A percentile compares a stretch with the other conserved stretches of the same genome.
Conservation (phyloP, 2,329 filamentous ascomycete genomes). For the Colletotrichum orchidophilum region DNA sequence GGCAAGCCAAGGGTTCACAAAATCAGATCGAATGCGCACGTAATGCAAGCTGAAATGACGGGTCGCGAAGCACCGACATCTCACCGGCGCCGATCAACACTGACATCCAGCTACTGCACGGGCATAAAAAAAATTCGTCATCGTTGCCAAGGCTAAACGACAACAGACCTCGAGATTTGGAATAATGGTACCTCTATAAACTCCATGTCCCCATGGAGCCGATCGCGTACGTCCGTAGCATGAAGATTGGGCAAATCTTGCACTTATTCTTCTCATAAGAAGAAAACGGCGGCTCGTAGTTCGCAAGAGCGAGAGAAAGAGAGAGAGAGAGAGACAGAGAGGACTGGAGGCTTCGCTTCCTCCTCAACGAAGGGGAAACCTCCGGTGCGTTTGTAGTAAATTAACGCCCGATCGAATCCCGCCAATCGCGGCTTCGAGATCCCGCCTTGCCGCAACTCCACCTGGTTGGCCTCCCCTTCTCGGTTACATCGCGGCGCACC, state of each 20-base stretch:
- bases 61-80: neutral
- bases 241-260: neutral
- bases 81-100: neutral
- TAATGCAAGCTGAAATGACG: neutral
- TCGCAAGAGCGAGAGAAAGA: neutral
- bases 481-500: neutral
- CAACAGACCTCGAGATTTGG: neutral
- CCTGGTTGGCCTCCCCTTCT: neutral
- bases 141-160: neutral
- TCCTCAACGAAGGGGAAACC: neutral
- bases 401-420: conserved; percentile 22
- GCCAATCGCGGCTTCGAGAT: conserved; percentile 34
- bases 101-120: too few relatives aligned
- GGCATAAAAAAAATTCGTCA: neutral
- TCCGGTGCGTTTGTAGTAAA: neutral
- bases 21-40: neutral
- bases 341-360: too few relatives aligned
- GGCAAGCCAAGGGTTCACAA: neutral
- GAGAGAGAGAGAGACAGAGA: too few relatives aligned
- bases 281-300: neutral
- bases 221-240: neutral
- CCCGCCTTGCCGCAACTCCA: neutral
- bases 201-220: neutral
- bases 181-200: neutral
- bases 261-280: neutral